Conservation (phyloP, 106 monocot species). For the Allium fistulosum region DNA sequence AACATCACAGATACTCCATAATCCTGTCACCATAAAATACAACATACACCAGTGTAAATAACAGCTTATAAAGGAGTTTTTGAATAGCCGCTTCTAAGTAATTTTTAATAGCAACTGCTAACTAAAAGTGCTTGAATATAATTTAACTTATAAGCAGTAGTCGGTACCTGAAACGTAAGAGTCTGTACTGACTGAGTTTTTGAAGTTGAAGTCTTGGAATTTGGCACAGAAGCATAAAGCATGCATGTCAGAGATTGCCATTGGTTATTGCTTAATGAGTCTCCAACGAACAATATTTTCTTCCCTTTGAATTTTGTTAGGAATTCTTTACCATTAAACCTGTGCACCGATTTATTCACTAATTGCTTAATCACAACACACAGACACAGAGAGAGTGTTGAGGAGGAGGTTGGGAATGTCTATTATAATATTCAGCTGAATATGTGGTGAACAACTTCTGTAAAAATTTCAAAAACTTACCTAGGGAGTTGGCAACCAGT, state of each 20-base stretch:
- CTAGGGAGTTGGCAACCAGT: slow-evolving; percentile 70
- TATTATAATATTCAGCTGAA: background rate
- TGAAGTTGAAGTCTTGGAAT: slow-evolving; percentile 15
- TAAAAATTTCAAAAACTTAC: slow-evolving; percentile 13
- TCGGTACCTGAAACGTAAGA: slow-evolving; percentile 52
- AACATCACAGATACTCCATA: slow-evolving; percentile 46
- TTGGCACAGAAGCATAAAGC: slow-evolving; percentile 64
- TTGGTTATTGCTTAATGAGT: slow-evolving; percentile 77
- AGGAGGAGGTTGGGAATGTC: background rate
- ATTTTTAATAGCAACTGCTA: background rate
- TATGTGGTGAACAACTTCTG: background rate
- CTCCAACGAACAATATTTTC: slow-evolving; percentile 93
- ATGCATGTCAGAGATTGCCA: slow-evolving; percentile 77
- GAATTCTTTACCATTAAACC: slow-evolving; percentile 45
- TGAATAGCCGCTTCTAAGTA: background rate
- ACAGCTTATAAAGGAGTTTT: background rate
- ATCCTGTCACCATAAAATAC: slow-evolving; percentile 25
- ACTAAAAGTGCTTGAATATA: too few relatives aligned
- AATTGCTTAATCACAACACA: background rate
- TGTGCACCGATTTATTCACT: background rate
- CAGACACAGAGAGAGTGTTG: background rate
- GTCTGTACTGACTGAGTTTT: slow-evolving; percentile 21
- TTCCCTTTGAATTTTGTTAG: slow-evolving; percentile 35
- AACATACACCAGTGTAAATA: too few relatives aligned
- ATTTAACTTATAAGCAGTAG: too few relatives aligned